Evolutionary conservation across 139 green algal genomes (phyloP), one percentile per base, ranked within the genome.

Genomic region (Desmodesmus armatus): DNA sequence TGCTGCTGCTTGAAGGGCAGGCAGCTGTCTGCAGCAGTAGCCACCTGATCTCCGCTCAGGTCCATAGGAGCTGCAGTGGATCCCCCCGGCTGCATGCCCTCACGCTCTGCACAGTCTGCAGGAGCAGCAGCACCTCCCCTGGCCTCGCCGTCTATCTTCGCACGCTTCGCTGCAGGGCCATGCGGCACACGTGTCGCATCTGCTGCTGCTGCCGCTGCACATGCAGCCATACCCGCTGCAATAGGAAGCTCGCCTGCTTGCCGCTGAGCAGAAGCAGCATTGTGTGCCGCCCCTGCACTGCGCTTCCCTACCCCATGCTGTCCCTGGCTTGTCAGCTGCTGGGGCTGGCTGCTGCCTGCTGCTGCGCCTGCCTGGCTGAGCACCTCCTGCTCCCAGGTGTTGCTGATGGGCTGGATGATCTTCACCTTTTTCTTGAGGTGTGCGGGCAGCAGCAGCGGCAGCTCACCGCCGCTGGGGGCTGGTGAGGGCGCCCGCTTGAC

Each of bases 331-430:
- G 66, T 35, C 66, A 67, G 58, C 13, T 6, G 65, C 67, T 27
- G 49, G 35, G 5, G 40, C 58, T 25, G 63, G n/a, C 43, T 11
- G 43, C 43, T 29, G 58, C 77, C 41, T 29, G 58, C 77, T 31
- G n/a, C 43, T 53, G 78, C 17, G 7, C 1, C 40, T 19, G 31
- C 43, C 13, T 27, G 47, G 1, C 63, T 35, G 19, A 75, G 75
- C 53, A n/a, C 76, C 23, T 90, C 87, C 58, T 86, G 67, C 33
- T 76, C 76, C 87, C 87, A 90, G 2, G 87, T 71, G 0, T 21
- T 17, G 27, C 66, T 80, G 39, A 90, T 90, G 13, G 87, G 87
- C 69, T 90, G 87, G 29, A 90, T 90, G 39, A 90, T 90, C 27
- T 78, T 77, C 25, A 90, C 76, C 37, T 82, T 85, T 58, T 90